Conservation (phyloP, 768 basidiomycete species). For the Saitozyma podzolica region DNA sequence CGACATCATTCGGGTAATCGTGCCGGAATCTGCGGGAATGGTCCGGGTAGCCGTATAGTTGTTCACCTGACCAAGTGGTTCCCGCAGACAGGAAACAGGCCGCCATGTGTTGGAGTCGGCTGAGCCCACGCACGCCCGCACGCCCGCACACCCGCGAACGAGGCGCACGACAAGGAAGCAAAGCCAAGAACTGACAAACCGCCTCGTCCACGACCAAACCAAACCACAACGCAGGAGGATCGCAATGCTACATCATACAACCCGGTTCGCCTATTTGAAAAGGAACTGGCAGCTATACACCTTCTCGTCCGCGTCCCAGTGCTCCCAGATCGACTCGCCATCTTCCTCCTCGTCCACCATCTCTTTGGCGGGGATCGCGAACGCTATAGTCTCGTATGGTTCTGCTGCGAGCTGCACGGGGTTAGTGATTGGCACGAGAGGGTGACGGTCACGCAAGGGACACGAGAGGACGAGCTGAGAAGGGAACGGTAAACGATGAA, state of each 20-base stretch:
- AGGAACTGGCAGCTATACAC: slow-evolving; percentile 98
- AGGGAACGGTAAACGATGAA: neutral
- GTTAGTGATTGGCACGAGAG: neutral
- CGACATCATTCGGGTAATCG: no score
- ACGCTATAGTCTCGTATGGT: slow-evolving; percentile 98
- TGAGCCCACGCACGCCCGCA: no score
- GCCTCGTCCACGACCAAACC: no score
- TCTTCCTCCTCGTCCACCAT: slow-evolving; percentile 67
- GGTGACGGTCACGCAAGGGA: neutral
- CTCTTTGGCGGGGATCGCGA: slow-evolving; percentile 94
- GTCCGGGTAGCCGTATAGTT: no score
- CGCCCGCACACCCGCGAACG: no score
- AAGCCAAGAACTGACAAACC: no score
- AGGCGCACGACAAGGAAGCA: no score
- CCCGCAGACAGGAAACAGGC: no score
- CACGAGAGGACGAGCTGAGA: neutral
- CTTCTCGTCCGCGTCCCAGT: slow-evolving; percentile 99
- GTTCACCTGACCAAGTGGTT: no score
- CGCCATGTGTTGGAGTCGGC: no score
- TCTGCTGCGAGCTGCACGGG: slow-evolving; percentile 86
- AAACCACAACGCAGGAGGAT: no score
- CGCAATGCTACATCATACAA: neutral
- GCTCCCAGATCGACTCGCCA: slow-evolving; percentile 91
- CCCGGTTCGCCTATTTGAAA: slow-evolving; percentile 59
- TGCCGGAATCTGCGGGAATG: no score